Base-by-base conservation (phyloP, 805 yeast species). In the Spathaspora girioi region DNA sequence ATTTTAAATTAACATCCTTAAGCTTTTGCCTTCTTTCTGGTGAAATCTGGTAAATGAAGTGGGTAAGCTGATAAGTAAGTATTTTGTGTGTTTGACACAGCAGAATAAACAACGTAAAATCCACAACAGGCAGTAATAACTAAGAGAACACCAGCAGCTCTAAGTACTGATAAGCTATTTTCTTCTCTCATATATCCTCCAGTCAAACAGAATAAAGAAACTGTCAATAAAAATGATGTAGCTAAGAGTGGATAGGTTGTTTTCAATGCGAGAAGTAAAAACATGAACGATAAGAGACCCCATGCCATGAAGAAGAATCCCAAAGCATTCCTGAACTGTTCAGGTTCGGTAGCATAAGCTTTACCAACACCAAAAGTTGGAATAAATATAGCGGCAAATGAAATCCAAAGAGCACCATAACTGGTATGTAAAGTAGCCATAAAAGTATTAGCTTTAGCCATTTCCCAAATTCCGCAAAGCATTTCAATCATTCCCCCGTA, bases 331-430 rank as follows among this genome's bases (percentile, higher is more conserved):
- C 59, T 63, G 19, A 78, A 65, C 32, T 64, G 75, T 5, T 69
- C 76, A 3, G 59, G 63, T 19, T 53, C 56, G 17, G 50, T 58
- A 20, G 50, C 61, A 57, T 83, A 84, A 14, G 89, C 83, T 2
- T 66, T 70, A 26, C 66, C 68, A 50, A 85, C 81, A 29, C 87
- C 87, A 64, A 85, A 86, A 60, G 82, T 76, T 14, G 76, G 75
- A 38, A 84, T 70, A 54, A 77, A 65, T 43, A 86, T 76, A 1
- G 88, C 84, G 29, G 80, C 85, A 59, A 68, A 86, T 17, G 84
- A 69, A 59, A 84, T 62, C 90, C 90, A 85, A 65, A 85, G 86
- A 3, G 84, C 85, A 47, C 90, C 90, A 57, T 72, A 84, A 5
- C 84, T 78, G 44, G 78, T 61, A 48, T 83, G 69, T 1, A 80